Percentiles rank a stretch among this genome's conserved stretches.
Conservation (phyloP, 225 moss, liverwort and hornwort genomes). For the Neckera pumila region DNA sequence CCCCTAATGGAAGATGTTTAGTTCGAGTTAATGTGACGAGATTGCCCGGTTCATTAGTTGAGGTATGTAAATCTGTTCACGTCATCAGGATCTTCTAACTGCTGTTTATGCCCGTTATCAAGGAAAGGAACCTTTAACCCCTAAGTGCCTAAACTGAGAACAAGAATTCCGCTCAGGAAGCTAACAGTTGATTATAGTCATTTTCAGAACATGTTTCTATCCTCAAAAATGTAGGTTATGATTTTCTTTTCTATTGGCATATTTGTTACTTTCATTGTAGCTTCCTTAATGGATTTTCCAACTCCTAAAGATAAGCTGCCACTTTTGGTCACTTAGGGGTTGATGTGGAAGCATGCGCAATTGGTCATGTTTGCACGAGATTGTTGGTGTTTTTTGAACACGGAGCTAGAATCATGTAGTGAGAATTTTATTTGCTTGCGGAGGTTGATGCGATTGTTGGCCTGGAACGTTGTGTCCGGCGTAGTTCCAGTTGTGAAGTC, state of each 20-base stretch:
- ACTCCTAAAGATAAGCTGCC: not conserved
- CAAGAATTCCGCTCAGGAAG: not conserved
- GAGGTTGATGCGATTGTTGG: not conserved
- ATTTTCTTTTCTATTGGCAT: not conserved
- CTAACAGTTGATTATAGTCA: not conserved
- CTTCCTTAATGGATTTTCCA: not conserved
- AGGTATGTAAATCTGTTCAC: slow-evolving; percentile 17
- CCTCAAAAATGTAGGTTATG: not conserved
- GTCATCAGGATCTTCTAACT: not conserved
- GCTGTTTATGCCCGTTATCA: not conserved
- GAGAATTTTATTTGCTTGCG: not conserved
- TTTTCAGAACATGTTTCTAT: not conserved
- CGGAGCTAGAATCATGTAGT: not conserved
- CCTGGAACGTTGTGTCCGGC: not conserved
- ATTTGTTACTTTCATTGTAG: not conserved
- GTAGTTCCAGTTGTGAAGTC: not conserved
- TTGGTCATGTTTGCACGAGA: not conserved
- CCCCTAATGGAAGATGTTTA: slow-evolving; percentile 72
- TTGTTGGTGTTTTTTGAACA: not conserved
- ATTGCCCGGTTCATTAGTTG: slow-evolving; percentile 43
- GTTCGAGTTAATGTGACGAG: slow-evolving; percentile 68
- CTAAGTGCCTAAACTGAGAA: not conserved
- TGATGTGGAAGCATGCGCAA: not conserved
- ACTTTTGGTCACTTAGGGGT: not conserved
- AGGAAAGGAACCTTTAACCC: not conserved